phyloP scores from a whole-genome alignment of 2,329 filamentous ascomycete species.

The Aspergillus felis region DNA sequence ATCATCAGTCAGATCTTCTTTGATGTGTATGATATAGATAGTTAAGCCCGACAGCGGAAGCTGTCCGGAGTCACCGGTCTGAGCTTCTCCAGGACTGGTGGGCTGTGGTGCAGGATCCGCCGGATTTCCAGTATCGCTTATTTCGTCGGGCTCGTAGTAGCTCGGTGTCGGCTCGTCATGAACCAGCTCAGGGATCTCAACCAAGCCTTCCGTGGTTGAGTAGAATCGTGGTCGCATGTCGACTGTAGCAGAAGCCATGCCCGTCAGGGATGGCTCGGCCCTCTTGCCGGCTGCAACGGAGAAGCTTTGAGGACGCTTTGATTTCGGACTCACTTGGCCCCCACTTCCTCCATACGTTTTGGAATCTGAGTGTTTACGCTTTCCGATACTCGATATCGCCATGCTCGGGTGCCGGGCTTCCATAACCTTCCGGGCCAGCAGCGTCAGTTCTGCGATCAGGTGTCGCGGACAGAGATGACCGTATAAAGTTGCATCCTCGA shows the following conservation, averaged over 20 bases:
- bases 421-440: slow-evolving; percentile 68
- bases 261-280: background rate
- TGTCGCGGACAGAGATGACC: slow-evolving; percentile 85
- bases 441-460: slow-evolving; percentile 71
- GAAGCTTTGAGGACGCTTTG: slow-evolving; percentile 17
- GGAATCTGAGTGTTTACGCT: slow-evolving; percentile 38
- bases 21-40: slow-evolving; percentile 89
- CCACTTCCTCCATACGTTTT: slow-evolving; percentile 10
- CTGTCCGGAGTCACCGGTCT: slow-evolving; percentile 17
- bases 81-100: slow-evolving; percentile 2
- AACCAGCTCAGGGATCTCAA: background rate
- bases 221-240: background rate
- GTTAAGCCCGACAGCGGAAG: slow-evolving; percentile 66
- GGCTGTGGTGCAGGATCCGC: slow-evolving; percentile 1
- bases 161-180: background rate
- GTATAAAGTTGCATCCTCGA: slow-evolving; percentile 73
- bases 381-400: slow-evolving; percentile 31
- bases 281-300: background rate
- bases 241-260: slow-evolving; percentile 2
- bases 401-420: slow-evolving; percentile 40
- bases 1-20: slow-evolving; percentile 75
- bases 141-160: slow-evolving; percentile 1
- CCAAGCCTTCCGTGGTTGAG: slow-evolving; percentile 3
- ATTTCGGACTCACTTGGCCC: slow-evolving; percentile 25
- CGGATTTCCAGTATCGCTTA: slow-evolving; percentile 4